Percentiles rank a stretch among this genome's conserved stretches.
Conservation (phyloP, 805 yeast species). For the Ogataea trehaloabstinens region DNA sequence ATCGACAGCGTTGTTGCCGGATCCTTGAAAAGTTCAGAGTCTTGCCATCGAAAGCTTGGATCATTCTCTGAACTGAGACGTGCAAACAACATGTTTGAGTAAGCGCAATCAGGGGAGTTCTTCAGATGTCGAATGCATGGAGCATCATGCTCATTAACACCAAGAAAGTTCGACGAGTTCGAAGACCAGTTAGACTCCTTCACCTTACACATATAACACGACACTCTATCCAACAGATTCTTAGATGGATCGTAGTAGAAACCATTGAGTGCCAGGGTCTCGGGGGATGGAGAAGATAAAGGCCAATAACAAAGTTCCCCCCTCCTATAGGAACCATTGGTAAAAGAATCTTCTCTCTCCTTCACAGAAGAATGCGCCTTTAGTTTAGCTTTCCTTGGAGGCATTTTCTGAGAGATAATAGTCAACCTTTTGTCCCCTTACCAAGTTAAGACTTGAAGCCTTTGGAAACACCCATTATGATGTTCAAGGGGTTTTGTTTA, state of each 20-base stretch:
- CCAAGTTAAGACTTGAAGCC: no score
- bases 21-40: slow-evolving; percentile 30
- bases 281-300: slow-evolving; percentile 21
- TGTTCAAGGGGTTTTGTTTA: neutral
- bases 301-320: slow-evolving; percentile 33
- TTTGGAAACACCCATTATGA: no score
- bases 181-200: slow-evolving; percentile 57
- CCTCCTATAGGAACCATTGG: slow-evolving; percentile 15
- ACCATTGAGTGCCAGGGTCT: slow-evolving; percentile 52
- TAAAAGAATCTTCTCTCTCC: slow-evolving; percentile 21
- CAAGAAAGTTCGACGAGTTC: slow-evolving; percentile 1
- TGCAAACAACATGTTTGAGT: slow-evolving; percentile 18
- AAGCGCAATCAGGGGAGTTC: slow-evolving; percentile 27
- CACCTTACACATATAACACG: slow-evolving; percentile 57
- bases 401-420: slow-evolving; percentile 6
- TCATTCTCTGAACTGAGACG: slow-evolving; percentile 13
- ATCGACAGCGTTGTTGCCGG: slow-evolving; percentile 35
- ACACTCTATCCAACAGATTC: slow-evolving; percentile 45
- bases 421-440: no score
- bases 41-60: slow-evolving; percentile 17
- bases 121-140: slow-evolving; percentile 24
- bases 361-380: slow-evolving; percentile 11
- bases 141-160: slow-evolving; percentile 12
- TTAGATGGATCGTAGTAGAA: slow-evolving; percentile 56
- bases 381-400: slow-evolving; percentile 5